Base-by-base conservation (phyloP, 2,329 filamentous ascomycete genomes). In the Dothiorella sarmentorum region DNA sequence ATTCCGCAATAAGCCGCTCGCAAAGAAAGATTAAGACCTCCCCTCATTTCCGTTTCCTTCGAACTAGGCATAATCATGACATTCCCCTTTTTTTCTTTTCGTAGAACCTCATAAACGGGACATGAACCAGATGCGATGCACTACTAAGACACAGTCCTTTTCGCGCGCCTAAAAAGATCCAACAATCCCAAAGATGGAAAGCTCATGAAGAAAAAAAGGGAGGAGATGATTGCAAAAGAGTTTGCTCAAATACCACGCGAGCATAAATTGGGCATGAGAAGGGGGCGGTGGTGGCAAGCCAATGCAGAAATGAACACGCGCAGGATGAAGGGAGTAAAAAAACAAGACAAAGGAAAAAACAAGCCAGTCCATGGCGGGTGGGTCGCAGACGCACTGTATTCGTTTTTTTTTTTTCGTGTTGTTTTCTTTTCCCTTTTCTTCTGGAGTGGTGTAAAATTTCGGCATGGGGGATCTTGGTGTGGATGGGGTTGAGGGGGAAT, bases 341-440 rank as follows among this genome's bases (percentile, higher is more conserved):
- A 27, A 10, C 22, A 40, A 53, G 31, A 29, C 13, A 22, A 40
- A 29, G 18, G 40, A 33, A 53, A 53, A 53, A 22, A 35, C 40
- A 53, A 53, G 49, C 49, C 49, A 53, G 49, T 53, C 49, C 49
- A 53, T 53, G 49, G 49, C 49, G 22, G n/a, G 49, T 53, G 49
- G 49, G 49, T 53, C 49, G 35, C 49, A 53, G 49, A 53, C 49
- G 35, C 35, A 40, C 35, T n/a, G n/a, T n/a, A 20, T 38, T 53
- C 35, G 33, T 40, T 10, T 15, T 22, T 38, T 40, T 53, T 53
- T 53, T 53, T 29, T 42, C 6, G n/a, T n/a, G n/a, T n/a, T n/a
- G n/a, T n/a, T 18, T 15, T 38, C 18, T 38, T 29, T 53, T 11
- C 49, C 49, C 47, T 52, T 51, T 38, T 52, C 37, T 38, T 52